These are phyloP conservation scores for Hypocreales sp. DNA, from an alignment of 2,329 filamentous ascomycete genomes.

Conservation along the genomic window DNA sequence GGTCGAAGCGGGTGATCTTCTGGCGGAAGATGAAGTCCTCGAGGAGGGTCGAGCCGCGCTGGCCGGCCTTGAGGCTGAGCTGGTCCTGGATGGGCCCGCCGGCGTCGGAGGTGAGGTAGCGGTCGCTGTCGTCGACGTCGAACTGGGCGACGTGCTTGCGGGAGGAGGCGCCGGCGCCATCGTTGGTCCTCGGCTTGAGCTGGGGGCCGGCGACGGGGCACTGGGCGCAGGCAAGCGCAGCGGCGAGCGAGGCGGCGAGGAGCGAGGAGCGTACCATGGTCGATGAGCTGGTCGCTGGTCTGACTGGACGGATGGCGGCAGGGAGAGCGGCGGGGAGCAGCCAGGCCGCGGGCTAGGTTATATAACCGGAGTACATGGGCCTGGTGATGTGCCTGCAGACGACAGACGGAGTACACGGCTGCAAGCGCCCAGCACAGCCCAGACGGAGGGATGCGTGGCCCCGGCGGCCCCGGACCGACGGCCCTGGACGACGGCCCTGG, in stretches of 20 bases:
- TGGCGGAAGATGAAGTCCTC: slow-evolving; percentile 62
- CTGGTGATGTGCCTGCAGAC: too few species aligned
- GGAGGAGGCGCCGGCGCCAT: slow-evolving; percentile 11
- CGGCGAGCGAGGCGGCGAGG: slow-evolving; percentile 10
- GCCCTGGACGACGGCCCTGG: too few species aligned
- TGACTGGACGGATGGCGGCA: too few species aligned
- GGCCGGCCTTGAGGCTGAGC: slow-evolving; percentile 49
- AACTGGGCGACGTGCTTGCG: slow-evolving; percentile 17
- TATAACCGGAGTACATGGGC: too few species aligned
- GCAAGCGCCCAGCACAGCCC: too few species aligned
- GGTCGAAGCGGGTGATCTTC: slow-evolving; percentile 56
- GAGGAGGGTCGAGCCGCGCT: slow-evolving; percentile 49
- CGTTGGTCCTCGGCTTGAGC: slow-evolving; percentile 9
- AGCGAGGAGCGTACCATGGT: slow-evolving; percentile 12
- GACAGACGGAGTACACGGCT: too few species aligned
- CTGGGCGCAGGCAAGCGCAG: slow-evolving; percentile 11
- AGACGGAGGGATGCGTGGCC: too few species aligned
- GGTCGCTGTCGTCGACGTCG: slow-evolving; percentile 35
- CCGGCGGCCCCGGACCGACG: too few species aligned
- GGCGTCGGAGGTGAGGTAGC: slow-evolving; percentile 48
- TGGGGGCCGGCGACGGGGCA: slow-evolving; percentile 19
- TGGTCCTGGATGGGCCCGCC: slow-evolving; percentile 55
- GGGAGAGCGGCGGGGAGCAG: too few species aligned
- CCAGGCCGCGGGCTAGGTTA: too few species aligned
- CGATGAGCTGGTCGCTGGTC: too few species aligned